Conservation (phyloP, 78 protist genomes). For the Dictyostelium firmibasis region DNA sequence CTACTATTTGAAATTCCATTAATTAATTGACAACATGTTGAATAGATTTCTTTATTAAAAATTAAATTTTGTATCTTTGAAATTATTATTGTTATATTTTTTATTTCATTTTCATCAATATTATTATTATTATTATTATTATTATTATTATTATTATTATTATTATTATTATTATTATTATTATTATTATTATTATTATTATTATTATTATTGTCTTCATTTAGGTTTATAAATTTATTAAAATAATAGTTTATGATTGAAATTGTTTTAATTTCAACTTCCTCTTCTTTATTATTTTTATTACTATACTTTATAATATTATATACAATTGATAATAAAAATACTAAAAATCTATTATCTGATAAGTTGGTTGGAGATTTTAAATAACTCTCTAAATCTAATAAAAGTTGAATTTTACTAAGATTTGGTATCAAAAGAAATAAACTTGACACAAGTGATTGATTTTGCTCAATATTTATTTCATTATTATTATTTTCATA, state of each 20-base stretch:
- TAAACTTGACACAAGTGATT: background rate
- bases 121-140: background rate
- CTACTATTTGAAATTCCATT: background rate
- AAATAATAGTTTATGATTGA: background rate
- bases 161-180: conserved; percentile 9
- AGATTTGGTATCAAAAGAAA: conserved; percentile 9
- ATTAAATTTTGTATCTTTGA: conserved; percentile 4
- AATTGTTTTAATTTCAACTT: background rate
- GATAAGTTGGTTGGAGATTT: background rate
- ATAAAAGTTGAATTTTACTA: background rate
- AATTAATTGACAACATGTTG: background rate
- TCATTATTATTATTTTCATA: background rate
- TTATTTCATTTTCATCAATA: background rate
- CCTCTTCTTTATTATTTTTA: background rate
- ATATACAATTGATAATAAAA: conserved; percentile 7
- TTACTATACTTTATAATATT: background rate
- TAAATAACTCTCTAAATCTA: background rate
- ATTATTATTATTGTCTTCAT: background rate
- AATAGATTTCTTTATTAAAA: background rate
- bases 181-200: background rate
- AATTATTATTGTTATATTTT: background rate
- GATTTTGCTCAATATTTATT: conserved; percentile 5
- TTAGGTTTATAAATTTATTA: background rate
- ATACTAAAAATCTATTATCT: background rate
- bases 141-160: background rate